Conservation (phyloP, 176 grass and related monocot genomes). For the Triticum timopheevii region DNA sequence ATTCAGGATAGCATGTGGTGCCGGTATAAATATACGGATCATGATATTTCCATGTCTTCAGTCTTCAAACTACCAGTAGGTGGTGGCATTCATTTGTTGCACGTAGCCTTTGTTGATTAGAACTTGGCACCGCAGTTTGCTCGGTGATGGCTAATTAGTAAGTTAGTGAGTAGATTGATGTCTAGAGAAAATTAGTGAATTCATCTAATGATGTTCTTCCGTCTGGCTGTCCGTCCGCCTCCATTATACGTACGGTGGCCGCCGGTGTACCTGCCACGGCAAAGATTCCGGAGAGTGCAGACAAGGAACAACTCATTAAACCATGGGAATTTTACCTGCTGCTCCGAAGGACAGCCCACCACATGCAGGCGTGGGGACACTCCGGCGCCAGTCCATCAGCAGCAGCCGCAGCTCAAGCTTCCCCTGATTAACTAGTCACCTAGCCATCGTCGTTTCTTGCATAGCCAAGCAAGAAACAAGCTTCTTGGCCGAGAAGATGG, state of each 20-base stretch:
- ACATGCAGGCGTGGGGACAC: too few relatives aligned
- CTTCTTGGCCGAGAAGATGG: constrained; percentile 7
- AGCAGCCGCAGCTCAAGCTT: constrained; percentile 23
- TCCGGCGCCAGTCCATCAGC: constrained; percentile 35
- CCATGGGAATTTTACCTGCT: too few relatives aligned
- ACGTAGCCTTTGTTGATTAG: neutral
- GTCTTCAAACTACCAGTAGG: neutral
- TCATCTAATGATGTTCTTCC: too few relatives aligned
- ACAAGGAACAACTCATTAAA: constrained; percentile 5
- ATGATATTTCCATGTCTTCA: too few relatives aligned
- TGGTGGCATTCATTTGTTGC: neutral
- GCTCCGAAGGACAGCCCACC: too few relatives aligned
- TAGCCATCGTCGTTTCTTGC: too few relatives aligned
- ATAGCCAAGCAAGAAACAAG: too few relatives aligned
- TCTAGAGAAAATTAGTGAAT: too few relatives aligned
- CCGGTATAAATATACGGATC: too few relatives aligned
- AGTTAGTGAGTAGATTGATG: too few relatives aligned
- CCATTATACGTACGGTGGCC: constrained; percentile 2
- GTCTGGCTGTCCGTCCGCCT: neutral
- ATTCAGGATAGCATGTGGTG: too few relatives aligned
- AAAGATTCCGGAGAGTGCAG: constrained; percentile 24
- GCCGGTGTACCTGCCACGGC: constrained; percentile 21
- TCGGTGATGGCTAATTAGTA: neutral
- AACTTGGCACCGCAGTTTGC: neutral
- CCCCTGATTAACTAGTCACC: neutral